Conservation (phyloP, 495 filamentous ascomycete species). For the Penicillium flavigenum region DNA sequence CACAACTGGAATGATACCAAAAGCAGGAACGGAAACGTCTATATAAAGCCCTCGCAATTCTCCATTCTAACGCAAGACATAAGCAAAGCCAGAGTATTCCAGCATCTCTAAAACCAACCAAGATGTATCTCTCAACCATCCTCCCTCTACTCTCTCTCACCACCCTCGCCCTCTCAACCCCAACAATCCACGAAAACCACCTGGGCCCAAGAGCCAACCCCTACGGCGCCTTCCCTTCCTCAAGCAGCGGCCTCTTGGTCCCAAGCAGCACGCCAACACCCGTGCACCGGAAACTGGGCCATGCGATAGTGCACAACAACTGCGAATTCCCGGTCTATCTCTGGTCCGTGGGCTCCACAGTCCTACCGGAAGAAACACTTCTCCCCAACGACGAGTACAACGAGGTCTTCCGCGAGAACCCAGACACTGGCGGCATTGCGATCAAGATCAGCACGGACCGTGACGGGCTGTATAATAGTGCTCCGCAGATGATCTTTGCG, state of each 20-base stretch:
- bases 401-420: slow-evolving; percentile 48
- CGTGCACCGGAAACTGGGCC: slow-evolving; percentile 32
- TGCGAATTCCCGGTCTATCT: slow-evolving; percentile 49
- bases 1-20: slow-evolving; percentile 1
- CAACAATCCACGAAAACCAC: not conserved
- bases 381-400: slow-evolving; percentile 28
- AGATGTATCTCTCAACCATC: slow-evolving; percentile 13
- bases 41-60: not conserved
- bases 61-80: not conserved
- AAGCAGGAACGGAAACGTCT: not conserved
- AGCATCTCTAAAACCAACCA: slow-evolving; percentile 1
- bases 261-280: slow-evolving; percentile 9
- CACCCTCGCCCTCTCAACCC: slow-evolving; percentile 11
- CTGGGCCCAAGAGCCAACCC: not conserved
- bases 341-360: slow-evolving; percentile 52
- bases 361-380: slow-evolving; percentile 33
- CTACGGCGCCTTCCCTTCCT: slow-evolving; percentile 9
- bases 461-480: slow-evolving; percentile 50
- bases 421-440: slow-evolving; percentile 50
- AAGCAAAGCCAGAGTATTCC: not conserved
- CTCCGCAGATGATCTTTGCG: slow-evolving; percentile 53
- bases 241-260: not conserved
- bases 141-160: slow-evolving; percentile 12
- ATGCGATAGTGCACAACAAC: slow-evolving; percentile 51
- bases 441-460: slow-evolving; percentile 52